These are phyloP conservation scores for Hygrophorus russula DNA, from an alignment of 768 basidiomycete species.

Conservation along the genomic window DNA sequence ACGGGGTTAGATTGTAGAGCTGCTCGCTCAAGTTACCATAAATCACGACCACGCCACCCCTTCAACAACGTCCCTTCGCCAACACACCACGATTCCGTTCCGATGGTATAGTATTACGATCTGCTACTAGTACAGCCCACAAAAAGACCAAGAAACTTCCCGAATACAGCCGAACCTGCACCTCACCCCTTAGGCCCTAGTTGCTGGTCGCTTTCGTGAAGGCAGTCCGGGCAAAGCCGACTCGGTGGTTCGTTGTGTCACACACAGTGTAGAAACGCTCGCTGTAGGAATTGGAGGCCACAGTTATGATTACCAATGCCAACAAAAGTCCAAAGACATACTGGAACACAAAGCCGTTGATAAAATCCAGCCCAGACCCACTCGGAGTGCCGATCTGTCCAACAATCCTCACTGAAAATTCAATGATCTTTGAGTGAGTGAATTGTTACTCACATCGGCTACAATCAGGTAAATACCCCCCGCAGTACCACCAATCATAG, in stretches of 20 bases:
- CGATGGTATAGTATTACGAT: too few species aligned
- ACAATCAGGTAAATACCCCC: constrained; percentile 44
- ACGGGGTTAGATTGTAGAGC: too few species aligned
- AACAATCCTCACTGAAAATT: too few species aligned
- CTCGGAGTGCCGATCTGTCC: constrained; percentile 27
- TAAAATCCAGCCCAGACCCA: constrained; percentile 55
- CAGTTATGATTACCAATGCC: neutral
- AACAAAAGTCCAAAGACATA: neutral
- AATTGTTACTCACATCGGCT: constrained; percentile 19
- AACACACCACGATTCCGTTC: too few species aligned
- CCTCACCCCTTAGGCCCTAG: too few species aligned
- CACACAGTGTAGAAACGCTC: constrained; percentile 49
- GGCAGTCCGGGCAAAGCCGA: constrained; percentile 26
- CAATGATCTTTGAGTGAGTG: too few species aligned
- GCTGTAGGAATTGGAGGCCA: constrained; percentile 40
- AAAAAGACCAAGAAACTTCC: too few species aligned
- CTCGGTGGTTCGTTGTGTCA: constrained; percentile 29
- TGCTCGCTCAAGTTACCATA: too few species aligned
- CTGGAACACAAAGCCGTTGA: constrained; percentile 29
- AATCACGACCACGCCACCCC: too few species aligned
- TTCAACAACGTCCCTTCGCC: too few species aligned
- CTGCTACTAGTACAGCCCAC: too few species aligned
- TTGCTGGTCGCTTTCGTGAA: constrained; percentile 26
- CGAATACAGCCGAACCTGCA: too few species aligned
- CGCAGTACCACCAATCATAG: constrained; percentile 39